Percentiles rank a stretch among this genome's conserved stretches.
Evolutionary conservation across 2,329 filamentous ascomycete species (phyloP).

Genomic region (Aspergillus unguis): DNA sequence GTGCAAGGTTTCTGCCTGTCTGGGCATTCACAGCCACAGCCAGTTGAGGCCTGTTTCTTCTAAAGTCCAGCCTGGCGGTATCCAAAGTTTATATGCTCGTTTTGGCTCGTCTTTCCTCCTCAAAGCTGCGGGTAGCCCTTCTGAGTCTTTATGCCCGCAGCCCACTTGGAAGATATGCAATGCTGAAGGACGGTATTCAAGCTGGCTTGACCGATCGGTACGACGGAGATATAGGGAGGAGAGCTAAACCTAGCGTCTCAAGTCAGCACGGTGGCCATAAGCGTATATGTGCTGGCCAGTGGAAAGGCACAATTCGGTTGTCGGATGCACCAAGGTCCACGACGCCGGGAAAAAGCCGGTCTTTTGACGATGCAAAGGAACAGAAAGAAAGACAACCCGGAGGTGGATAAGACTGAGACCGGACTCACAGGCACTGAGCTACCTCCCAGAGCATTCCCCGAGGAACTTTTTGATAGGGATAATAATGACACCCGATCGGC

Average conservation of each 20-base stretch:
- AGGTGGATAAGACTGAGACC: neutral
- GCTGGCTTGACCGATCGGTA: neutral
- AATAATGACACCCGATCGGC: conserved; percentile 14
- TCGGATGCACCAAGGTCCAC: neutral
- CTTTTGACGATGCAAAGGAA: neutral
- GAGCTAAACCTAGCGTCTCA: neutral
- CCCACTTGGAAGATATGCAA: conserved; percentile 10
- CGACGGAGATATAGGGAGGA: neutral
- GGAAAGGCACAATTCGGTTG: conserved; percentile 10
- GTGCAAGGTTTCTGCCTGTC: conserved; percentile 30
- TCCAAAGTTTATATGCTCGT: neutral
- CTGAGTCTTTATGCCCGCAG: conserved; percentile 6
- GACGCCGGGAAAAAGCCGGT: conserved; percentile 12
- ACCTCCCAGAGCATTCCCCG: conserved; percentile 3
- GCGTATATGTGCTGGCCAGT: neutral
- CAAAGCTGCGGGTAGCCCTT: conserved; percentile 7
- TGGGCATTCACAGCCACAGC: conserved; percentile 29
- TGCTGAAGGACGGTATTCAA: neutral
- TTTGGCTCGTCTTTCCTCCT: conserved; percentile 16
- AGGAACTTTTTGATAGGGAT: conserved; percentile 7
- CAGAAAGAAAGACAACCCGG: conserved; percentile 6
- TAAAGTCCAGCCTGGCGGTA: conserved; percentile 7
- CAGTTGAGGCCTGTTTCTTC: conserved; percentile 17
- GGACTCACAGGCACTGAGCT: conserved; percentile 5
- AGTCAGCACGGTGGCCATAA: conserved; percentile 1